Percentiles rank a stretch among this genome's conserved stretches.
These are phyloP conservation scores for Zymoseptoria brevis DNA, from an alignment of 2,329 filamentous ascomycete species.

Conservation along the genomic window DNA sequence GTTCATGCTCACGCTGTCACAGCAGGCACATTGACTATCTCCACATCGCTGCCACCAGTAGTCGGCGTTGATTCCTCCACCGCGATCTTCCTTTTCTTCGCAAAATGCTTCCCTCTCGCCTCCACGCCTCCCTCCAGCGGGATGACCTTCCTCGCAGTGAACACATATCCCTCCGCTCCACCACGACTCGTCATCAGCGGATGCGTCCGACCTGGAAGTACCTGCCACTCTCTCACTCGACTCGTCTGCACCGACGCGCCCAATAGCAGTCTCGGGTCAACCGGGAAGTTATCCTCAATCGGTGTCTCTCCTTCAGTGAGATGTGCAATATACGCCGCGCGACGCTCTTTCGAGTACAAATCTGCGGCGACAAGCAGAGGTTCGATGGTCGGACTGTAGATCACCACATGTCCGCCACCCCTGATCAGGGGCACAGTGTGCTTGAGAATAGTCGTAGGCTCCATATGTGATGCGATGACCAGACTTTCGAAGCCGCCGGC, in stretches of 20 bases:
- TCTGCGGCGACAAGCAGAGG: slow-evolving; percentile 71
- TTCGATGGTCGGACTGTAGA: slow-evolving; percentile 77
- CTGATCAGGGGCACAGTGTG: slow-evolving; percentile 70
- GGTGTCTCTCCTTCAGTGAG: slow-evolving; percentile 23
- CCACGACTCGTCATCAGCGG: slow-evolving; percentile 86
- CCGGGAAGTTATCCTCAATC: slow-evolving; percentile 62
- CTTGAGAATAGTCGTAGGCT: slow-evolving; percentile 66
- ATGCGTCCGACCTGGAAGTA: slow-evolving; percentile 83
- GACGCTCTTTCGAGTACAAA: slow-evolving; percentile 70
- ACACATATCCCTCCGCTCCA: slow-evolving; percentile 82
- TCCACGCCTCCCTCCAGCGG: slow-evolving; percentile 73
- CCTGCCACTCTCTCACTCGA: slow-evolving; percentile 75
- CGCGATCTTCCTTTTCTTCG: background rate
- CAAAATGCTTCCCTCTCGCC: slow-evolving; percentile 64
- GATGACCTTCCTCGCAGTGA: slow-evolving; percentile 72
- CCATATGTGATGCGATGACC: slow-evolving; percentile 74
- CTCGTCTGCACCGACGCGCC: slow-evolving; percentile 74
- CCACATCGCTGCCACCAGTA: background rate
- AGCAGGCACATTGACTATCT: background rate
- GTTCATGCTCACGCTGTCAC: no score
- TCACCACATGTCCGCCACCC: slow-evolving; percentile 74
- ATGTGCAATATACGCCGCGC: slow-evolving; percentile 61
- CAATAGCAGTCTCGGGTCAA: slow-evolving; percentile 79
- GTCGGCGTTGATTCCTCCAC: background rate
- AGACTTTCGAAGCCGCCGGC: slow-evolving; percentile 75